Evolutionary conservation across 129 eudicot species (phyloP).

Genomic region (Helianthus tuberosus): DNA sequence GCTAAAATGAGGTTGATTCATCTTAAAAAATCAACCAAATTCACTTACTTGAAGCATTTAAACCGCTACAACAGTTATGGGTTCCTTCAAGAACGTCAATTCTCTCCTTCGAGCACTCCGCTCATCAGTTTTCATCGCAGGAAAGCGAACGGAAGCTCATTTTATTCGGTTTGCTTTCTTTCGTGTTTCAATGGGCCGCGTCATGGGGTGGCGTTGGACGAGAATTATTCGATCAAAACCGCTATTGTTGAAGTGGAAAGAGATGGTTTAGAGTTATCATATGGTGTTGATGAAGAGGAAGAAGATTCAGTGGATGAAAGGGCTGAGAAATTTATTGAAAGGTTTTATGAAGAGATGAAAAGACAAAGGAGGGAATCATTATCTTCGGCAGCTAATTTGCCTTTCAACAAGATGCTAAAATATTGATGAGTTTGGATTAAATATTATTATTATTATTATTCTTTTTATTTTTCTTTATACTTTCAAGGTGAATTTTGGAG

Average conservation of each 20-base stretch:
- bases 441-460: neutral
- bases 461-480: neutral
- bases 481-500: slow-evolving; percentile 14
- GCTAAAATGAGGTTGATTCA: slow-evolving; percentile 49
- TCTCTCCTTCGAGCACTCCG: slow-evolving; percentile 68
- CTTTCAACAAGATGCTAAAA: slow-evolving; percentile 34
- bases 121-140: slow-evolving; percentile 34
- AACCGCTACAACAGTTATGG: slow-evolving; percentile 54
- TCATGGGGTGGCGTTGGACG: slow-evolving; percentile 17
- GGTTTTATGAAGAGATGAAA: slow-evolving; percentile 71
- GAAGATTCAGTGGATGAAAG: slow-evolving; percentile 62
- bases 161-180: slow-evolving; percentile 41
- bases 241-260: slow-evolving; percentile 30
- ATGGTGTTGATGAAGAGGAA: slow-evolving; percentile 30
- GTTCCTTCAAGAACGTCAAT: slow-evolving; percentile 61
- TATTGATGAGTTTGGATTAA: slow-evolving; percentile 20
- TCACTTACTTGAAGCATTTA: slow-evolving; percentile 38
- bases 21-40: slow-evolving; percentile 45
- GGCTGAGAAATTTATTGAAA: slow-evolving; percentile 75
- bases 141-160: slow-evolving; percentile 14
- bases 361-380: slow-evolving; percentile 64
- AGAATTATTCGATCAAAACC: slow-evolving; percentile 31
- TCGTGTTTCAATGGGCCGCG: slow-evolving; percentile 44
- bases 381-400: slow-evolving; percentile 19
- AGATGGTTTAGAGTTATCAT: slow-evolving; percentile 16